These are phyloP conservation scores for Podospora pseudoanserina DNA, from an alignment of 495 filamentous ascomycete genomes.

Conservation along the genomic window DNA sequence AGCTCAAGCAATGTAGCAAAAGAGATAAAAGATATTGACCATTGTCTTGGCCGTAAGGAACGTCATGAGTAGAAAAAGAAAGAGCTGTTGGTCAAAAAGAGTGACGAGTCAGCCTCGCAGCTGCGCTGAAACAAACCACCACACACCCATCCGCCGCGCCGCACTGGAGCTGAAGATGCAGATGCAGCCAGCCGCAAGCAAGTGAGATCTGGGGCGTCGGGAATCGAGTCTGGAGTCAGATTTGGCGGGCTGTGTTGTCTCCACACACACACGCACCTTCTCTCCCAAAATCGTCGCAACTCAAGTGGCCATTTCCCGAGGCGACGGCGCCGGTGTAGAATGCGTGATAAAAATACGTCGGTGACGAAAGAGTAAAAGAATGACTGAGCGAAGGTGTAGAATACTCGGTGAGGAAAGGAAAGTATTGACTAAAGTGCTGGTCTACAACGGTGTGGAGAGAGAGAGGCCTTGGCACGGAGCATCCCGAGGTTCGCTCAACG, in stretches of 20 bases:
- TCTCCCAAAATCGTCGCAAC: background rate
- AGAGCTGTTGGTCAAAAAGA: background rate
- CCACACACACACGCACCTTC: background rate
- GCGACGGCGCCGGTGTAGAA: background rate
- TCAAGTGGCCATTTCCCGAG: background rate
- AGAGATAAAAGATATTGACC: background rate
- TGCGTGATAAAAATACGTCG: background rate
- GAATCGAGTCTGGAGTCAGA: background rate
- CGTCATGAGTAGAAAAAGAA: background rate
- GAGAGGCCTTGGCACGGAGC: background rate
- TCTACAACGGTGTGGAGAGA: background rate
- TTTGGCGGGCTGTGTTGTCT: background rate
- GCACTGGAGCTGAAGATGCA: background rate
- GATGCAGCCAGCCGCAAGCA: background rate
- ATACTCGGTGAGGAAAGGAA: background rate
- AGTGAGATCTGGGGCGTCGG: background rate
- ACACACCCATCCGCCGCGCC: background rate
- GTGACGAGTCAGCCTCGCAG: background rate
- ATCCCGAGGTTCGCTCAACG: conserved; percentile 1
- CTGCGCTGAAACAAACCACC: background rate
- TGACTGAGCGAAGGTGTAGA: background rate
- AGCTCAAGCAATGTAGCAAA: too few relatives aligned
- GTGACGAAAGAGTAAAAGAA: background rate
- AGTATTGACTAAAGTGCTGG: background rate
- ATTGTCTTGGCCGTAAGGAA: background rate